Percentiles rank a stretch among this genome's conserved stretches.
Evolutionary conservation across 2,329 filamentous ascomycete genomes (phyloP).

Genomic region (Aspergillus niger): DNA sequence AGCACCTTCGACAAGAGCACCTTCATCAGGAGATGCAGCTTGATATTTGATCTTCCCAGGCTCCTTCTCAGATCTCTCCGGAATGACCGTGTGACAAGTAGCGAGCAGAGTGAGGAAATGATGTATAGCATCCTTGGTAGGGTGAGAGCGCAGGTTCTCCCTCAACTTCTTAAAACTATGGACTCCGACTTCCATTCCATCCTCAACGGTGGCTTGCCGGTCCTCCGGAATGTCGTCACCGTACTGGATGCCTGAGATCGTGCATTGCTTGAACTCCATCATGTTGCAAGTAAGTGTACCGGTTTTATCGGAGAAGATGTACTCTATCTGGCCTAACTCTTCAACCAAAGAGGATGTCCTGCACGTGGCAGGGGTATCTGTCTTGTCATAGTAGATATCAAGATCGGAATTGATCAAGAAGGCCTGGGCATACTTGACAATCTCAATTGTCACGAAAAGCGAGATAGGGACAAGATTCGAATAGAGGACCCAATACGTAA

Average conservation of each 20-base stretch:
- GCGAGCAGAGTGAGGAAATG: conserved; percentile 86
- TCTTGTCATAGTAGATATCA: conserved; percentile 96
- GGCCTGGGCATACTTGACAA: conserved; percentile 98
- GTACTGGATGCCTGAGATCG: conserved; percentile 92
- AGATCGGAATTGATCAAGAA: conserved; percentile 96
- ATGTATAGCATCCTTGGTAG: conserved; percentile 64
- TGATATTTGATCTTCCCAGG: conserved; percentile 90
- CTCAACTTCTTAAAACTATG: conserved; percentile 78
- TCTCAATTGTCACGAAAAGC: conserved; percentile 93
- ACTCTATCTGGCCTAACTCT: conserved; percentile 96
- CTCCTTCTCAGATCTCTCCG: conserved; percentile 78
- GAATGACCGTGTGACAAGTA: conserved; percentile 96
- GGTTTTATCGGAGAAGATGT: conserved; percentile 98
- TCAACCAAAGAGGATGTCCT: conserved; percentile 95
- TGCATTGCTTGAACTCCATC: conserved; percentile 98
- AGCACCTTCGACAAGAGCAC: conserved; percentile 92
- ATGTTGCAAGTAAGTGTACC: conserved; percentile 96
- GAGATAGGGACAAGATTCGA: conserved; percentile 96
- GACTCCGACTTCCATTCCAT: conserved; percentile 75
- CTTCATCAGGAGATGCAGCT: conserved; percentile 94
- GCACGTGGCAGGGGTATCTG: conserved; percentile 92
- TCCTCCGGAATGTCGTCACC: conserved; percentile 91
- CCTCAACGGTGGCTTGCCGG: conserved; percentile 74
- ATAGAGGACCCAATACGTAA: conserved; percentile 98
- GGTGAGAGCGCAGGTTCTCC: conserved; percentile 67